Evolutionary conservation across 352 stramenopile genomes (phyloP), one percentile per base, ranked within the genome.

Genomic region (Phytophthora citricola): DNA sequence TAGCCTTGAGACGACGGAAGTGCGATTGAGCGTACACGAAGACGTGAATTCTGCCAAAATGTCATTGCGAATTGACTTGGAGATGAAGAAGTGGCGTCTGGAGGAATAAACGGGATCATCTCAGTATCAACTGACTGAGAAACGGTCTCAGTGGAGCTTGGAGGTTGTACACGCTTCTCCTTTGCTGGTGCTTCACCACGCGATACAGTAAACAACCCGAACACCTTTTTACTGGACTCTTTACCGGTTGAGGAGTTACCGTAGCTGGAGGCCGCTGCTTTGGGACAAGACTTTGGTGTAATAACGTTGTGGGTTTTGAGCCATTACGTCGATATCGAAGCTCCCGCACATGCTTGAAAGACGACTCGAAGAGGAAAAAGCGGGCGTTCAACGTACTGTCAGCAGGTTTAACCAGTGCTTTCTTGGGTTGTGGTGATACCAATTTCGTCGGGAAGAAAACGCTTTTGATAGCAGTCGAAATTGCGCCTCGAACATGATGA

Each of bases 41-140:
- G 43, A 2, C 40, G 48, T 9, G 61, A 61, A 4, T 66, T 63
- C 46, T 76, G 44, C 72, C 75, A 81, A 58, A 80, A 79, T n/a
- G 58, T 71, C 46, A 32, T 50, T 9, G 46, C 15, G 22, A 36
- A 4, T 43, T 24, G 10, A n/a, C 14, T 43, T 65, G n/a, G 40
- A 20, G 7, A 7, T 29, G 31, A 14, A 14, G 31, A 34, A 34
- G 31, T 34, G 31, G 31, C 31, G 8, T 34, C 31, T 10, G 31
- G 6, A 11, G 31, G 31, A 8, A 34, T 34, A 34, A 34, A 34
- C 11, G 31, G 8, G 31, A 34, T 34, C 6, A 79, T 15, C 57
- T 71, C 52, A 32, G 44, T 5, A 41, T n/a, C 17, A 36, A 7
- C 36, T 24, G 10, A 12, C 14, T 47, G 60, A 15, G 40, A 20